Percentiles rank a stretch among this genome's conserved stretches.
phyloP scores from a whole-genome alignment of 2,329 filamentous ascomycete species.

The Colletotrichum sp. region DNA sequence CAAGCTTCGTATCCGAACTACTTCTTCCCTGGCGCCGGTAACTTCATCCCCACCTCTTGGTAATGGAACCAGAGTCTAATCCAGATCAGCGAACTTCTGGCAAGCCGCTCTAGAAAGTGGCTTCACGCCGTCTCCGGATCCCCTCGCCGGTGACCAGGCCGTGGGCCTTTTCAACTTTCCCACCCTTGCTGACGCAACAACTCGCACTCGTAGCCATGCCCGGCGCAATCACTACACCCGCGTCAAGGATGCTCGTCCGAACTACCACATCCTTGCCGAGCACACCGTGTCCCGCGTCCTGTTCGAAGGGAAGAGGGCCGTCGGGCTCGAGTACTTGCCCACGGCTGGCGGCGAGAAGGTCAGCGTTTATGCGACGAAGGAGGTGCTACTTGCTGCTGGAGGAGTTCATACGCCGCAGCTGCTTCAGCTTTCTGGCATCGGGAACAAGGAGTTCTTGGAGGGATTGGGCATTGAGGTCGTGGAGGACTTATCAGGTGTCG shows the following conservation, averaged over 20 bases:
- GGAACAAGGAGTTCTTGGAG: constrained; percentile 38
- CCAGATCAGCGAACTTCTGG: constrained; percentile 26
- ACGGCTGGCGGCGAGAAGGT: neutral
- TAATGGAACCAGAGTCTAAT: neutral
- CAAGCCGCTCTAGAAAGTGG: constrained; percentile 28
- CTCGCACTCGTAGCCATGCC: constrained; percentile 32
- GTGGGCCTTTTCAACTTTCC: constrained; percentile 29
- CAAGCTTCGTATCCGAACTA: constrained; percentile 35
- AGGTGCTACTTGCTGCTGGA: constrained; percentile 47
- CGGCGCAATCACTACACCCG: constrained; percentile 31
- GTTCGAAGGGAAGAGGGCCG: constrained; percentile 57
- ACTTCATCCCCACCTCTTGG: neutral
- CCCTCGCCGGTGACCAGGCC: constrained; percentile 24
- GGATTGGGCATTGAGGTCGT: constrained; percentile 43
- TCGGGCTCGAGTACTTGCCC: constrained; percentile 61
- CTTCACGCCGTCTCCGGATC: constrained; percentile 27
- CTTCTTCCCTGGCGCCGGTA: constrained; percentile 32
- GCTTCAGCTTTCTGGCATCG: constrained; percentile 55
- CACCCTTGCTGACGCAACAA: constrained; percentile 33
- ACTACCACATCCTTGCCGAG: constrained; percentile 64
- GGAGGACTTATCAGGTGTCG: constrained; percentile 52
- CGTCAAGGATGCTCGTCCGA: constrained; percentile 47
- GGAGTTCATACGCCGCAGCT: constrained; percentile 46
- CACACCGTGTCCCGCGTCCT: constrained; percentile 61
- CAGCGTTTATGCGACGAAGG: constrained; percentile 28